A percentile compares a stretch with the other conserved stretches of the same genome.
Conservation (phyloP, 2,329 filamentous ascomycete genomes). For the Ceratocystis cacaofunesta region DNA sequence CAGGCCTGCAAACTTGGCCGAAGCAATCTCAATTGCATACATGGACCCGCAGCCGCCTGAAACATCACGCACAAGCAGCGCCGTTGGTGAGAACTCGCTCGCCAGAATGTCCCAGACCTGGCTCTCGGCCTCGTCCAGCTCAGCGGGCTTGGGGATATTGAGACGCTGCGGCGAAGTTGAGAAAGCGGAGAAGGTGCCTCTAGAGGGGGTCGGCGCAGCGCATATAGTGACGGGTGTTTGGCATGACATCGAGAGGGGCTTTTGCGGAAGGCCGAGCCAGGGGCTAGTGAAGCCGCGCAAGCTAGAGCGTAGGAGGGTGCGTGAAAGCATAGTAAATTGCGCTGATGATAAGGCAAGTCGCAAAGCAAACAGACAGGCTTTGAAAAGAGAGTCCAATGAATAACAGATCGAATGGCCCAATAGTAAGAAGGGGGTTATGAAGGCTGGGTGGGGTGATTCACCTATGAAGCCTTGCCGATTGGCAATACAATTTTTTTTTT, state of each 20-base stretch:
- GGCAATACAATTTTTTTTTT: too few species aligned
- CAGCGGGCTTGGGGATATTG: slow-evolving; percentile 32
- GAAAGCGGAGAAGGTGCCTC: slow-evolving; percentile 17
- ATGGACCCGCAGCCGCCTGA: slow-evolving; percentile 75
- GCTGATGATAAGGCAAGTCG: not conserved
- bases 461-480: too few species aligned
- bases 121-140: slow-evolving; percentile 41
- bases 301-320: not conserved
- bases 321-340: not conserved
- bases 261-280: not conserved
- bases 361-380: not conserved
- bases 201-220: slow-evolving; percentile 10
- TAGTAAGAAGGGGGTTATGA: not conserved
- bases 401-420: not conserved
- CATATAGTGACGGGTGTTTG: slow-evolving; percentile 2
- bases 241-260: not conserved
- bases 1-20: slow-evolving; percentile 53
- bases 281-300: not conserved
- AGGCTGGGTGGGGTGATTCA: too few species aligned
- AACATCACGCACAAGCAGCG: slow-evolving; percentile 58
- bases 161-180: slow-evolving; percentile 21
- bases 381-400: too few species aligned
- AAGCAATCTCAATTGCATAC: slow-evolving; percentile 70
- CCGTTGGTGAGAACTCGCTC: slow-evolving; percentile 35
- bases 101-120: slow-evolving; percentile 41